These are phyloP conservation scores for Pyrenochaeta sp. DNA, from an alignment of 2,329 filamentous ascomycete species.

Conservation along the genomic window DNA sequence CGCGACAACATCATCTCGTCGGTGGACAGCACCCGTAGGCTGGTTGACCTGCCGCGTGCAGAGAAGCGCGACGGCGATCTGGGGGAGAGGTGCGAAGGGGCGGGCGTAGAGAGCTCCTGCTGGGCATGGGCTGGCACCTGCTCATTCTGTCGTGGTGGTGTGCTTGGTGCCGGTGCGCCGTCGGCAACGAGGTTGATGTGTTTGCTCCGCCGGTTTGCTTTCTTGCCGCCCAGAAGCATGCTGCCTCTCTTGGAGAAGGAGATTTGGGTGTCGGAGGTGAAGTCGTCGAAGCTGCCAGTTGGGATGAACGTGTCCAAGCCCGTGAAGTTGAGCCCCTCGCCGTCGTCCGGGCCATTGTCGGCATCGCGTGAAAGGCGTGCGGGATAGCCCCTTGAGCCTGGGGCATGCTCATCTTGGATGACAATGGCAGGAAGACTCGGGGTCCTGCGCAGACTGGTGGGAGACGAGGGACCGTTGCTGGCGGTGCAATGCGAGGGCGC, in stretches of 20 bases:
- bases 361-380: slow-evolving; percentile 15
- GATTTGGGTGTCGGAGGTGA: slow-evolving; percentile 60
- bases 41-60: slow-evolving; percentile 42
- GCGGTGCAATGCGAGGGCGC: slow-evolving; percentile 46
- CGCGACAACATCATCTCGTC: slow-evolving; percentile 71
- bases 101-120: slow-evolving; percentile 27
- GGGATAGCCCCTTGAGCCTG: slow-evolving; percentile 8
- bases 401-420: slow-evolving; percentile 50
- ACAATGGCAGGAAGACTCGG: slow-evolving; percentile 56
- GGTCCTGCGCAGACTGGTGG: slow-evolving; percentile 45
- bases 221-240: slow-evolving; percentile 64
- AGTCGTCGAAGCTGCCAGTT: slow-evolving; percentile 61
- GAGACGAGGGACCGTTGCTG: slow-evolving; percentile 41
- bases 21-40: slow-evolving; percentile 64
- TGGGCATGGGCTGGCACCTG: slow-evolving; percentile 20
- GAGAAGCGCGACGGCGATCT: slow-evolving; percentile 50
- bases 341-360: slow-evolving; percentile 6
- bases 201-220: slow-evolving; percentile 51
- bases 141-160: slow-evolving; percentile 22
- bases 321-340: slow-evolving; percentile 49
- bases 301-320: slow-evolving; percentile 66
- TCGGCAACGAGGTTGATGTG: slow-evolving; percentile 36
- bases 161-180: slow-evolving; percentile 20
- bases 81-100: slow-evolving; percentile 36
- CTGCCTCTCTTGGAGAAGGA: slow-evolving; percentile 69